phyloP scores from a whole-genome alignment of 2,329 filamentous ascomycete species.

The Nothophoma quercina region DNA sequence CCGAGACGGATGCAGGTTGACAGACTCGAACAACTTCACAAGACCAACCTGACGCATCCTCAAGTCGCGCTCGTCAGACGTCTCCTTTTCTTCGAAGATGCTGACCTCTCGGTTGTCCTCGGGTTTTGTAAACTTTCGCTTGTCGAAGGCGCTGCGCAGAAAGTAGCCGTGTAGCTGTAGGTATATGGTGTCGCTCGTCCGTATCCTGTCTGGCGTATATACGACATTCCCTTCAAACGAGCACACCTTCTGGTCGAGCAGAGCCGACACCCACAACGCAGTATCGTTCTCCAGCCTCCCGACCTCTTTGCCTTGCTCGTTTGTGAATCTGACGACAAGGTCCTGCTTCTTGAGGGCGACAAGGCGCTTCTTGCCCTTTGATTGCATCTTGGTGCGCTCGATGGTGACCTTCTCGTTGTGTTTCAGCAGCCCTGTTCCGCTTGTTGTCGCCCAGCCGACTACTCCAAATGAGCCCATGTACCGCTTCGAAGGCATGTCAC shows the following conservation, averaged over 20 bases:
- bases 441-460: constrained; percentile 89
- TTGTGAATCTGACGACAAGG: constrained; percentile 91
- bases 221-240: constrained; percentile 87
- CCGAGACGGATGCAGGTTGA: constrained; percentile 79
- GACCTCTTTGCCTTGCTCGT: constrained; percentile 78
- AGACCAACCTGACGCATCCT: constrained; percentile 85
- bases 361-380: constrained; percentile 54
- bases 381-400: constrained; percentile 80
- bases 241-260: constrained; percentile 91
- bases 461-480: constrained; percentile 94
- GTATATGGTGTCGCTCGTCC: constrained; percentile 94
- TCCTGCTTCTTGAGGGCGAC: constrained; percentile 75
- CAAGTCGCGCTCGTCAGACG: constrained; percentile 81
- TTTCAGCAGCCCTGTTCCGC: constrained; percentile 75
- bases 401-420: constrained; percentile 87
- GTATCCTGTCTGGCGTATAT: constrained; percentile 82
- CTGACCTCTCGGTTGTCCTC: constrained; percentile 75
- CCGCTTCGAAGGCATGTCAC: constrained; percentile 64
- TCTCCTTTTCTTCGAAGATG: constrained; percentile 86
- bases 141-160: constrained; percentile 75
- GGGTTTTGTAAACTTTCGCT: constrained; percentile 66
- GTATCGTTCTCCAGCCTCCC: constrained; percentile 86
- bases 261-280: constrained; percentile 88
- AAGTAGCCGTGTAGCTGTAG: constrained; percentile 84
- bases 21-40: constrained; percentile 87